Base-by-base conservation (phyloP, 106 monocot species). In the Dendrobium officinale region DNA sequence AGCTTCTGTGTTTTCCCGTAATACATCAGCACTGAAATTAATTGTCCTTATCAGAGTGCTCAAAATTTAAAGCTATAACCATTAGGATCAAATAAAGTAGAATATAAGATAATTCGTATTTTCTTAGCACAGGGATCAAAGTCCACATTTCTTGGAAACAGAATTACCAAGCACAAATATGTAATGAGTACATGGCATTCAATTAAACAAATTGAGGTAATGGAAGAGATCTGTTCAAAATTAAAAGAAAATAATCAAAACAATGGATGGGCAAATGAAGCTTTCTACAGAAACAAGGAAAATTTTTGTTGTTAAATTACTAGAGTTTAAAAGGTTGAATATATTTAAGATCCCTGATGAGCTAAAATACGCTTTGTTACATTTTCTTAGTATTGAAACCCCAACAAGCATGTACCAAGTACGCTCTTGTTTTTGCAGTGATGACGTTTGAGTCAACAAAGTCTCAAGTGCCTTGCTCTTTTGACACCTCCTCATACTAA, bases 1-100 rank as follows among this genome's bases (percentile, higher is more conserved):
- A 61, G 98, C 94, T 90, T 98, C 98, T 81, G 98, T 91, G 85
- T 98, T 98, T 92, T 98, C 98, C 79, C 95, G 84, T 80, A 98
- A 84, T 79, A 95, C 89, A 86, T 98, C 98, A 87, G 92, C 95
- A 85, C 98, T 98, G 92, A 55, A 84, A 86, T 77, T 86, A 85
- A 83, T 55, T 80, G 31, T 15, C 75, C 75, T 77, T 48, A 75
- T 81, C 59, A 82, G 76, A 80, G 73, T 48, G 66, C 29, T 56
- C 61, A 59, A 20, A 22, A 77, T 10, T 22, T 13, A 20, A 1
- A 6, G 45, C 19, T 9, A 81, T n/a, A 10, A 72, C 26, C 11
- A 55, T 5, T 48, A 37, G 24, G n/a, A 2, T 31, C 19, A 82
- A 74, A 82, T 55, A 40, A 77, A 67, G 18, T 77, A 77, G 42